phyloP scores from a whole-genome alignment of 768 basidiomycete species.

The Tylopilus subfusipes region DNA sequence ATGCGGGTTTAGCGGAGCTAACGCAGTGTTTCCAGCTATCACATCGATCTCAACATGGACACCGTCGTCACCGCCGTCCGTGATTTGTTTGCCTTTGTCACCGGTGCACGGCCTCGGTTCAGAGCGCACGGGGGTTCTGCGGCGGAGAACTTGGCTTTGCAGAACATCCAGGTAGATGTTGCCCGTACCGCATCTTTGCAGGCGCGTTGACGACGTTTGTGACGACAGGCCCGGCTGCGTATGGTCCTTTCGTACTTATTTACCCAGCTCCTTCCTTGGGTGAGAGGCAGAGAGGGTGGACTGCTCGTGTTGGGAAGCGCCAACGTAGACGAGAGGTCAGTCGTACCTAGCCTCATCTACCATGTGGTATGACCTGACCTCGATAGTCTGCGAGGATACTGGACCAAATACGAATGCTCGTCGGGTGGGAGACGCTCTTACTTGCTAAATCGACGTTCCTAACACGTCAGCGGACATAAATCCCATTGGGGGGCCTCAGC shows the following conservation, averaged over 20 bases:
- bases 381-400: conserved; percentile 83
- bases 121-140: conserved; percentile 79
- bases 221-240: conserved; percentile 75
- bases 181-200: background rate
- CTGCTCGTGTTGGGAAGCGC: no score
- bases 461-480: conserved; percentile 79
- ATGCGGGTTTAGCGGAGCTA: background rate
- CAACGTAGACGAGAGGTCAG: conserved; percentile 94
- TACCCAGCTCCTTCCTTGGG: no score
- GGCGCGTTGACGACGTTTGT: background rate
- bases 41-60: conserved; percentile 96
- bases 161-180: conserved; percentile 59
- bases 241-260: conserved; percentile 98
- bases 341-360: background rate
- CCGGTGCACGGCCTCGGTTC: conserved; percentile 69
- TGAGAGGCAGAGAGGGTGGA: no score
- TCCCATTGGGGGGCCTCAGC: conserved; percentile 95
- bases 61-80: conserved; percentile 79
- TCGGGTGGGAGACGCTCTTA: conserved; percentile 49
- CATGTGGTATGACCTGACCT: background rate
- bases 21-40: conserved; percentile 57
- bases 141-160: conserved; percentile 90
- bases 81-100: conserved; percentile 80
- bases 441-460: background rate
- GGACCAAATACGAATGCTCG: conserved; percentile 98